Evolutionary conservation across 495 filamentous ascomycete genomes (phyloP).

Genomic region (Amniculicola lignicola): DNA sequence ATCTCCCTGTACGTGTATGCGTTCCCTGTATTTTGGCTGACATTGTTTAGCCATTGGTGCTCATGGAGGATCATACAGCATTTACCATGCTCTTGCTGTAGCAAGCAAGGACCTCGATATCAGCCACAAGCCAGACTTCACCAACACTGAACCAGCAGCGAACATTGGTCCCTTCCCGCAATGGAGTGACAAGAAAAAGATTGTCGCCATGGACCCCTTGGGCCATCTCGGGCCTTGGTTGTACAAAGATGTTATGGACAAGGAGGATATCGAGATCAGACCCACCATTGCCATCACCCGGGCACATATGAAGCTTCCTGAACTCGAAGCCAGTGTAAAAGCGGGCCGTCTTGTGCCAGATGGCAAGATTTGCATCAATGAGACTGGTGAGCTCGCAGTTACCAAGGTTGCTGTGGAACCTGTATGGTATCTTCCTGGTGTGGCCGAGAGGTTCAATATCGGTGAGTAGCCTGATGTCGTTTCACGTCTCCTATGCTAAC

Average conservation of each 20-base stretch:
- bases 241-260: conserved; percentile 64
- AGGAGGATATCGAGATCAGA: conserved; percentile 76
- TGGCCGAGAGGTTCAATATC: conserved; percentile 92
- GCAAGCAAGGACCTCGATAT: conserved; percentile 82
- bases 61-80: conserved; percentile 95
- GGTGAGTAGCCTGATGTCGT: conserved; percentile 50
- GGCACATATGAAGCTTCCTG: conserved; percentile 94
- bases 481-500: too few species aligned
- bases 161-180: conserved; percentile 83
- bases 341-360: conserved; percentile 77
- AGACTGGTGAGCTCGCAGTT: conserved; percentile 79
- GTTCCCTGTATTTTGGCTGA: neutral
- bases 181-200: conserved; percentile 90
- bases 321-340: conserved; percentile 83
- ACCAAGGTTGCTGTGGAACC: conserved; percentile 97
- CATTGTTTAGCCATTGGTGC: conserved; percentile 58
- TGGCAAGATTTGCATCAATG: conserved; percentile 85
- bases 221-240: conserved; percentile 87
- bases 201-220: conserved; percentile 94
- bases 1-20: neutral
- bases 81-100: conserved; percentile 92
- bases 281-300: conserved; percentile 94
- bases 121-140: conserved; percentile 88
- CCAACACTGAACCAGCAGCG: conserved; percentile 87
- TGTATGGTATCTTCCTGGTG: conserved; percentile 90